These are phyloP conservation scores for Tetrahymena thermophila DNA, from an alignment of 73 alveolate species.

Conservation along the genomic window DNA sequence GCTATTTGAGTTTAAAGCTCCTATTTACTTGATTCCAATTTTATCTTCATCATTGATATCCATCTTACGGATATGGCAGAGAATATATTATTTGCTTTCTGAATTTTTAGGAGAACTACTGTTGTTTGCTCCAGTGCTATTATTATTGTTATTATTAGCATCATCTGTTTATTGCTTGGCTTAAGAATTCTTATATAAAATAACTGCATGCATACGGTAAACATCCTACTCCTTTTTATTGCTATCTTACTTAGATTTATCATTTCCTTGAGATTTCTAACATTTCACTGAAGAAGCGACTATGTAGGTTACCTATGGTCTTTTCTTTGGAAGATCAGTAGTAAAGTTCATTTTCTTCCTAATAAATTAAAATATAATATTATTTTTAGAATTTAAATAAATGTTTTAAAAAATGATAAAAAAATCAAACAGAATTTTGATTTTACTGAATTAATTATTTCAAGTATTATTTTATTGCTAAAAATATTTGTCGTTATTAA, in stretches of 20 bases:
- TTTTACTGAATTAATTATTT: not conserved
- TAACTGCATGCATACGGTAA: conserved; percentile 63
- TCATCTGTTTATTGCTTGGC: not conserved
- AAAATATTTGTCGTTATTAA: not conserved
- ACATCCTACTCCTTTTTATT: conserved; percentile 51
- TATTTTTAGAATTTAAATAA: too few species aligned
- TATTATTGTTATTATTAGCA: not conserved
- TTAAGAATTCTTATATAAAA: conserved; percentile 15
- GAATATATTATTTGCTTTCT: not conserved
- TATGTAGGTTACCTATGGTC: conserved; percentile 59
- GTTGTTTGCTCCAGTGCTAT: not conserved
- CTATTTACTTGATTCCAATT: not conserved
- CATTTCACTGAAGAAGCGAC: conserved; percentile 67
- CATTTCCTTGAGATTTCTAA: conserved; percentile 56
- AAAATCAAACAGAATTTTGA: too few species aligned
- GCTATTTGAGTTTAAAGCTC: not conserved
- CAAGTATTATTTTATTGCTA: not conserved
- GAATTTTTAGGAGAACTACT: not conserved
- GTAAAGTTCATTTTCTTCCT: conserved; percentile 68
- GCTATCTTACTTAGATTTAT: not conserved
- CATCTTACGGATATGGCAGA: not conserved
- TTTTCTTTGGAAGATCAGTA: conserved; percentile 57
- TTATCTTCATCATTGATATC: not conserved
- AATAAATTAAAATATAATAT: not conserved
- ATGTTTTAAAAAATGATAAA: too few species aligned